Conservation (phyloP, 2,329 filamentous ascomycete genomes). For the Trematosphaeria pertusa region DNA sequence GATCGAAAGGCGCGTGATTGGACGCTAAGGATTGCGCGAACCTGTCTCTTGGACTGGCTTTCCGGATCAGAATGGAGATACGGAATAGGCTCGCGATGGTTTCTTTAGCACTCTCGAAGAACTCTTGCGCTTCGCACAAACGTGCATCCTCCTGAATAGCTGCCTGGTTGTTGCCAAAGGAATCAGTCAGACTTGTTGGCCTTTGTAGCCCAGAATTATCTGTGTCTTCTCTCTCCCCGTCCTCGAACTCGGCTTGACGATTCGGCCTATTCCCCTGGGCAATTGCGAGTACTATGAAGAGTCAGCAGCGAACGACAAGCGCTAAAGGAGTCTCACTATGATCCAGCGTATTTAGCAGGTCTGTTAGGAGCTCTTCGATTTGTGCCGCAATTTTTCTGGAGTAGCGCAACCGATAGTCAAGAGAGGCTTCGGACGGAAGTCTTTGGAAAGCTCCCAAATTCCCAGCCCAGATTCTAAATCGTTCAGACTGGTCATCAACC, state of each 20-base stretch:
- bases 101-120: slow-evolving; percentile 22
- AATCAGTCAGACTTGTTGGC: too few relatives aligned
- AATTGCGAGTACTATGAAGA: slow-evolving; percentile 12
- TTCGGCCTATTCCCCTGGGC: slow-evolving; percentile 19
- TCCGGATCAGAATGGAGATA: slow-evolving; percentile 30
- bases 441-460: slow-evolving; percentile 37
- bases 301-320: too few relatives aligned
- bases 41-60: slow-evolving; percentile 28
- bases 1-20: slow-evolving; percentile 16
- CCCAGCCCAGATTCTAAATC: slow-evolving; percentile 38
- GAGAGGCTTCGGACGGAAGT: slow-evolving; percentile 19
- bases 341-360: slow-evolving; percentile 18
- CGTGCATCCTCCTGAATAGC: too few relatives aligned
- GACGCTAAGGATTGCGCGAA: slow-evolving; percentile 26
- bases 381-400: slow-evolving; percentile 25
- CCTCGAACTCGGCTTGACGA: slow-evolving; percentile 4
- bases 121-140: slow-evolving; percentile 26
- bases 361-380: slow-evolving; percentile 29
- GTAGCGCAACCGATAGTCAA: slow-evolving; percentile 31
- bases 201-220: too few relatives aligned
- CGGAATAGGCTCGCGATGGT: slow-evolving; percentile 31
- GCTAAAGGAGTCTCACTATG: slow-evolving; percentile 15
- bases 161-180: too few relatives aligned
- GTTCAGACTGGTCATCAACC: slow-evolving; percentile 18
- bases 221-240: too few relatives aligned